Conservation (phyloP, 169 alveolate species). For the Eimeria maxima region DNA sequence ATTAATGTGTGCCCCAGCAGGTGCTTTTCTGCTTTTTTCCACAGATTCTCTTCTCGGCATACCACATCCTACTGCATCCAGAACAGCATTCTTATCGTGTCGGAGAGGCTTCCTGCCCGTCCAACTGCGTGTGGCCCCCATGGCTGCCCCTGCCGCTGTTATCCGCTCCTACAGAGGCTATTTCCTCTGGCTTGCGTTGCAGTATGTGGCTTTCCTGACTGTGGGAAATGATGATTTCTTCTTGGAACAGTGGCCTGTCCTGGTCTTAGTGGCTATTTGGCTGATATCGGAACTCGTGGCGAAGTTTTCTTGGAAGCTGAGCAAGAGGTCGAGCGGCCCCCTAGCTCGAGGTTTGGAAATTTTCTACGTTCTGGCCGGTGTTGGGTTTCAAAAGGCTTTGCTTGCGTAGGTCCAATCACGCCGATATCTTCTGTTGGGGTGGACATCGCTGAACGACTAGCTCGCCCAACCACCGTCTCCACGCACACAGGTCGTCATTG, state of each 20-base stretch:
- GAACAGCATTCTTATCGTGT: background rate
- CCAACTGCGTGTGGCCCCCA: background rate
- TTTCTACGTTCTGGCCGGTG: constrained; percentile 27
- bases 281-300: background rate
- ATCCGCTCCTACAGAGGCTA: constrained; percentile 14
- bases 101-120: background rate
- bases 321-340: background rate
- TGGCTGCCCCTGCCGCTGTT: background rate
- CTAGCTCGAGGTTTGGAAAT: constrained; percentile 12
- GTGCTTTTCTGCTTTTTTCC: background rate
- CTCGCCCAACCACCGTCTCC: background rate
- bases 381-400: constrained; percentile 28
- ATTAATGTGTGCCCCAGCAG: background rate
- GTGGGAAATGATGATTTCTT: background rate
- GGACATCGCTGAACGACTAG: background rate
- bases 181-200: constrained; percentile 29
- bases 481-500: background rate
- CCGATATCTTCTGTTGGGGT: background rate
- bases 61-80: background rate
- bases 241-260: constrained; percentile 41
- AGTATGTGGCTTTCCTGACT: background rate
- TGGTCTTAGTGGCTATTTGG: constrained; percentile 42
- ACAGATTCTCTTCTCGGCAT: background rate
- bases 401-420: constrained; percentile 3
- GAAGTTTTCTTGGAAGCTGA: constrained; percentile 9